Percentiles rank a stretch among this genome's conserved stretches.
These are phyloP conservation scores for Calocybe gambosa DNA, from an alignment of 1,284 basidiomycete species.

Conservation along the genomic window DNA sequence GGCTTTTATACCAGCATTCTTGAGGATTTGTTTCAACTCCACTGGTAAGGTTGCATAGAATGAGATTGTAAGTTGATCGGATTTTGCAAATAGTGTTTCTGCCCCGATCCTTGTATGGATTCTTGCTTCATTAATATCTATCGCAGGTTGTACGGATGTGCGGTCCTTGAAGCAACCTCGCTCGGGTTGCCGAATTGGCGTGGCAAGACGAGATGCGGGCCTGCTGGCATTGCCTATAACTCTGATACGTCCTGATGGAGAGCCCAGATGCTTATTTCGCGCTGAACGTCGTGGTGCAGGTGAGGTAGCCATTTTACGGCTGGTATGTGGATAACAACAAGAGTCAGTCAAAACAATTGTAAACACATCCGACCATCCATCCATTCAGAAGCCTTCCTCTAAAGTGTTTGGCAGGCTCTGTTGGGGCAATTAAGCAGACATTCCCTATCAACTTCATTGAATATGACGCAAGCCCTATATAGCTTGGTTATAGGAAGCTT, in stretches of 20 bases:
- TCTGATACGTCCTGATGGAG: slow-evolving; percentile 32
- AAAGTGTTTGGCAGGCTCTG: slow-evolving; percentile 77
- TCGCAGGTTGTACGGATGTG: slow-evolving; percentile 37
- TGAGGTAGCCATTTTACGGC: slow-evolving; percentile 38
- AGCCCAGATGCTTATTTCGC: slow-evolving; percentile 34
- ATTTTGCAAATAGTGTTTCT: slow-evolving; percentile 63
- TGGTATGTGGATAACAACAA: too few relatives aligned
- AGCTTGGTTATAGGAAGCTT: slow-evolving; percentile 49
- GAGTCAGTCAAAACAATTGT: slow-evolving; percentile 9
- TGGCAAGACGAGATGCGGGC: slow-evolving; percentile 26
- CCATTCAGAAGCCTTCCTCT: slow-evolving; percentile 25
- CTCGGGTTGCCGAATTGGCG: slow-evolving; percentile 22
- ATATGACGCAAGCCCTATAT: slow-evolving; percentile 59
- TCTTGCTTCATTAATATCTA: slow-evolving; percentile 59
- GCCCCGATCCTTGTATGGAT: slow-evolving; percentile 31
- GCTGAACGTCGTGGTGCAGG: slow-evolving; percentile 43
- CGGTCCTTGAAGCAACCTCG: slow-evolving; percentile 10
- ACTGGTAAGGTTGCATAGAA: slow-evolving; percentile 66
- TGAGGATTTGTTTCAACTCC: slow-evolving; percentile 67
- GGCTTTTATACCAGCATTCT: slow-evolving; percentile 52
- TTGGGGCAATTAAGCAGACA: slow-evolving; percentile 89
- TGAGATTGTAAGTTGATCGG: slow-evolving; percentile 61
- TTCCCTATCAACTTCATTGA: slow-evolving; percentile 93
- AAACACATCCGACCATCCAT: slow-evolving; percentile 3
- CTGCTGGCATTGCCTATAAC: slow-evolving; percentile 20